These are phyloP conservation scores for Diaporthe humulicola DNA, from an alignment of 2,329 filamentous ascomycete species.

Conservation along the genomic window DNA sequence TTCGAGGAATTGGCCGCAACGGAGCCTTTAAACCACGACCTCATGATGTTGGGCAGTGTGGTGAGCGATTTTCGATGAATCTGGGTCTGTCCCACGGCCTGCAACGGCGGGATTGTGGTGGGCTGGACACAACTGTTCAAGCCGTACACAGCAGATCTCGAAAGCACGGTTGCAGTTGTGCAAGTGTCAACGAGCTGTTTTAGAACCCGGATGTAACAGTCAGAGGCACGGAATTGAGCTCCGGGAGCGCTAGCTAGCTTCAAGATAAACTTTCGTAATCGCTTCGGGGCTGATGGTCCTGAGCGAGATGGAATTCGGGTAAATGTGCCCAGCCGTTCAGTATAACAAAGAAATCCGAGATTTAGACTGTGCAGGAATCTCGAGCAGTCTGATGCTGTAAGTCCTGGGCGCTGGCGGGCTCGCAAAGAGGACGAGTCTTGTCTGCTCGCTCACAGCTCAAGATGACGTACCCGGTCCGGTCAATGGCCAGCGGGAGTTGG, in stretches of 20 bases:
- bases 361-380: background rate
- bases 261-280: conserved; percentile 18
- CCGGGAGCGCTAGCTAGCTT: background rate
- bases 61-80: background rate
- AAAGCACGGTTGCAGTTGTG: background rate
- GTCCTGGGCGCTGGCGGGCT: background rate
- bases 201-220: conserved; percentile 5
- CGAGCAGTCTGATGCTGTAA: background rate
- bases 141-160: background rate
- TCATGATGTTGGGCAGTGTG: conserved; percentile 27
- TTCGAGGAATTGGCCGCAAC: conserved; percentile 28
- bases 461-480: conserved; percentile 14
- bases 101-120: background rate
- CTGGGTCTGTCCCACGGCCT: background rate
- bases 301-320: background rate
- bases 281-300: background rate
- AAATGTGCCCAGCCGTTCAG: background rate
- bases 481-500: background rate
- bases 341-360: background rate
- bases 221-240: background rate
- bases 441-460: conserved; percentile 4
- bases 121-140: background rate
- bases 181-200: conserved; percentile 20
- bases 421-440: background rate
- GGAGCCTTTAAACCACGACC: conserved; percentile 37